Base-by-base conservation (phyloP, 306 rosid species). In the Mucuna pruriens region DNA sequence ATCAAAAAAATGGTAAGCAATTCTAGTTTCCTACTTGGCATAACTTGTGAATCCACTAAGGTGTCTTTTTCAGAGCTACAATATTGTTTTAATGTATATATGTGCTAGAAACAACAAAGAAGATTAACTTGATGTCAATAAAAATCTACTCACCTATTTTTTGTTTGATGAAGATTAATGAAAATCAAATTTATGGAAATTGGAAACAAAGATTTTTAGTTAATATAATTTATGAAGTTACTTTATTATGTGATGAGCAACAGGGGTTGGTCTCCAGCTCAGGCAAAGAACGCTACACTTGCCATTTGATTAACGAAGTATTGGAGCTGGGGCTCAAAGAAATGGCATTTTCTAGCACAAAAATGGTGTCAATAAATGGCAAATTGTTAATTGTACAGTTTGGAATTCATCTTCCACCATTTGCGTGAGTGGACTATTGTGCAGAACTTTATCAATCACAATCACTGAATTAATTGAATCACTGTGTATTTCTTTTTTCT, bases 1-100 rank as follows among this genome's bases (percentile, higher is more conserved):
- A n/a, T n/a, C n/a, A n/a, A n/a, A n/a, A n/a, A n/a, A 23, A 54
- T 60, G 61, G 84, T 81, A 82, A 76, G 85, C 57, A 70, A 60
- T 60, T 74, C 9, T 22, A 10, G 34, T 45, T 81, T 74, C 29
- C 51, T 34, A 58, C 72, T 11, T 51, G 7, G 10, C 55, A 62
- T 25, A 54, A 23, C 61, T 26, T 49, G 49, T 20, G 20, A 17
- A 69, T 20, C 71, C 31, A 31, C 31, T 23, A 2, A 42, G 51
- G n/a, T 61, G 20, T n/a, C 31, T 29, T 29, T 29, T 29, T 29
- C 31, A 29, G 31, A 29, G 31, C 31, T 29, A 29, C 31, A 29
- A 29, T 29, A 29, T 29, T 29, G 31, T 29, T 29, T 29, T 29
- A 33, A n/a, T 33, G 42, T 63, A 13, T 15, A 23, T 72, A 46